These are phyloP conservation scores for bread wheat (Triticum aestivum) DNA, from an alignment of 176 grass and related monocot species.

Conservation along the genomic window DNA sequence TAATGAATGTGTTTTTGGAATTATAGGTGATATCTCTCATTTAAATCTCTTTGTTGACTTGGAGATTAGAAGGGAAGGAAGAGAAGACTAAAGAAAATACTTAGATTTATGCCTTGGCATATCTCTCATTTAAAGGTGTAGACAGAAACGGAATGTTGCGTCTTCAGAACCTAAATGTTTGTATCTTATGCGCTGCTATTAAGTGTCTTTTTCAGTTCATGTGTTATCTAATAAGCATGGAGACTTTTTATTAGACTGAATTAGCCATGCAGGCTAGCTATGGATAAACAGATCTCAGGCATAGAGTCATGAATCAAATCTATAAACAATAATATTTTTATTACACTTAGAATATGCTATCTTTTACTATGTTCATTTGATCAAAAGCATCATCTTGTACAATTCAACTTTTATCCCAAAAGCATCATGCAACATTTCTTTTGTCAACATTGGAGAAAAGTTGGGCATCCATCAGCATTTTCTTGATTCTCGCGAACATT, in stretches of 20 bases:
- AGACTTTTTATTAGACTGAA: neutral
- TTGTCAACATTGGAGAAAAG: neutral
- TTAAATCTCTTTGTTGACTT: neutral
- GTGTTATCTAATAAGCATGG: neutral
- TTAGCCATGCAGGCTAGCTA: neutral
- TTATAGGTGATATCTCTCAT: neutral
- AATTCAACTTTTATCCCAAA: slow-evolving; percentile 4
- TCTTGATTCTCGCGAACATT: neutral
- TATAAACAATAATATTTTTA: neutral
- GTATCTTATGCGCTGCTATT: neutral
- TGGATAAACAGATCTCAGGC: neutral
- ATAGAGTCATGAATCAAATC: neutral
- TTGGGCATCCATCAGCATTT: neutral
- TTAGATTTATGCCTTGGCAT: neutral
- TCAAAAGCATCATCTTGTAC: neutral
- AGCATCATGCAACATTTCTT: neutral
- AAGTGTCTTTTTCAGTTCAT: neutral
- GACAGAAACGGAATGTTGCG: neutral
- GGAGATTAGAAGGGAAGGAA: neutral
- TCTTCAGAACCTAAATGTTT: neutral
- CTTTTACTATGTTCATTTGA: slow-evolving; percentile 5
- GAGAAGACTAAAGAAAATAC: neutral
- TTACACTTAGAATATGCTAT: slow-evolving; percentile 3
- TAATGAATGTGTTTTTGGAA: neutral
- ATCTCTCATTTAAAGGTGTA: neutral